These are phyloP conservation scores for Angomonas ambiguus DNA, from an alignment of 208 protist species.

Conservation along the genomic window DNA sequence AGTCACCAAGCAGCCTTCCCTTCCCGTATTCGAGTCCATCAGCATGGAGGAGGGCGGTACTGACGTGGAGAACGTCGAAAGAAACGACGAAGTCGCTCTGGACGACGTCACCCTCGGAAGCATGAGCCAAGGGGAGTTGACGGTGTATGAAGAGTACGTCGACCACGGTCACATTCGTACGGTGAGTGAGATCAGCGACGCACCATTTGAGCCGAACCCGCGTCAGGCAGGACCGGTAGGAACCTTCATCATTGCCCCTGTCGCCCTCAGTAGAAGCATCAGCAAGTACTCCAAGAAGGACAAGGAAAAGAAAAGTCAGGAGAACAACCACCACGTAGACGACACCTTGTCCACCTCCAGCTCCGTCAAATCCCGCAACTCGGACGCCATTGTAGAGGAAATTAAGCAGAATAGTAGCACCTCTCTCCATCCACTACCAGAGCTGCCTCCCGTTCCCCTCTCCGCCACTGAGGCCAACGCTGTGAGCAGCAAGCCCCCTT, in stretches of 20 bases:
- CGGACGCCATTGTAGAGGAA: background rate
- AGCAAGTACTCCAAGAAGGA: background rate
- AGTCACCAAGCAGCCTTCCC: background rate
- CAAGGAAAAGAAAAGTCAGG: background rate
- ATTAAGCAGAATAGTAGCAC: constrained; percentile 3
- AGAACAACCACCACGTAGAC: background rate
- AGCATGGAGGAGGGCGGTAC: background rate
- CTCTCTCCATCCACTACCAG: constrained; percentile 22
- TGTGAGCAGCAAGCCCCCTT: background rate
- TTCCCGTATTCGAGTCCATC: background rate
- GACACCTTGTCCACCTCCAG: background rate
- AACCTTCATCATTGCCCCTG: background rate
- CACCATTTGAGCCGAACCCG: background rate
- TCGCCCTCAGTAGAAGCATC: background rate
- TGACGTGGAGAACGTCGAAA: background rate
- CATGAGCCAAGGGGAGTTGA: background rate
- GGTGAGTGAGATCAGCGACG: background rate
- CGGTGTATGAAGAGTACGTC: background rate
- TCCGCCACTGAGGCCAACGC: background rate
- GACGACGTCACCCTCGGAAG: too few relatives aligned
- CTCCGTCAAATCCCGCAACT: background rate
- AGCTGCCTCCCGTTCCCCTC: constrained; percentile 47
- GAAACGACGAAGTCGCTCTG: background rate
- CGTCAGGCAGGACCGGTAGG: constrained; percentile 1
- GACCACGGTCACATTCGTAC: background rate